Evolutionary conservation across 106 monocot species (phyloP).

Genomic region (Triglochin maritima): DNA sequence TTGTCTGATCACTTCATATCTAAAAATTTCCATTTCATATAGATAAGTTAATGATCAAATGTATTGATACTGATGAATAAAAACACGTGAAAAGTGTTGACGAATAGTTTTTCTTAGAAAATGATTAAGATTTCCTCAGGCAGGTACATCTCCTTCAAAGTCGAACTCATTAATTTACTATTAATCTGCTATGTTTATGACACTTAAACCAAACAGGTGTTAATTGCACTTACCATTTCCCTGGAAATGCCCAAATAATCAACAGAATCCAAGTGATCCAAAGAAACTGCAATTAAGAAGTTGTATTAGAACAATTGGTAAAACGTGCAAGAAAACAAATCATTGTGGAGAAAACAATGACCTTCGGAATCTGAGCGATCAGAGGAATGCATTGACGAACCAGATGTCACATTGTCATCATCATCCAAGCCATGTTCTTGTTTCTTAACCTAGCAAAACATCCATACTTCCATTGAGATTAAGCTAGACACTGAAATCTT

Average conservation of each 20-base stretch:
- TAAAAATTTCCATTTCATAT: background rate
- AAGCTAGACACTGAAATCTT: no score
- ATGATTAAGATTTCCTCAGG: no score
- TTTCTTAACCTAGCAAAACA: background rate
- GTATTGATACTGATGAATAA: background rate
- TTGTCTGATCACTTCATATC: no score
- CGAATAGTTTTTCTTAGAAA: no score
- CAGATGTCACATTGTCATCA: background rate
- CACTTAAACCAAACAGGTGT: background rate
- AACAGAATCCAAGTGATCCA: background rate
- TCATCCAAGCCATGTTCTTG: background rate
- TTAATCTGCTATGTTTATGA: background rate
- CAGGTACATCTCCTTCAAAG: no score
- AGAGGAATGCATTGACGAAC: constrained; percentile 6
- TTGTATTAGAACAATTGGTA: background rate
- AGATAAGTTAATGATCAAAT: background rate
- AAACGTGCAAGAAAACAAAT: background rate
- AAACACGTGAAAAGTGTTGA: no score
- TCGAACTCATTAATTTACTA: background rate
- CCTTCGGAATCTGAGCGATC: background rate
- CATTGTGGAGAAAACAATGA: background rate
- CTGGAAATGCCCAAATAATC: background rate
- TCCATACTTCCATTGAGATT: background rate
- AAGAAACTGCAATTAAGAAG: background rate
- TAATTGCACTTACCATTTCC: constrained; percentile 2